Conservation (phyloP, 768 basidiomycete genomes). For the Filobasidium wieringae region DNA sequence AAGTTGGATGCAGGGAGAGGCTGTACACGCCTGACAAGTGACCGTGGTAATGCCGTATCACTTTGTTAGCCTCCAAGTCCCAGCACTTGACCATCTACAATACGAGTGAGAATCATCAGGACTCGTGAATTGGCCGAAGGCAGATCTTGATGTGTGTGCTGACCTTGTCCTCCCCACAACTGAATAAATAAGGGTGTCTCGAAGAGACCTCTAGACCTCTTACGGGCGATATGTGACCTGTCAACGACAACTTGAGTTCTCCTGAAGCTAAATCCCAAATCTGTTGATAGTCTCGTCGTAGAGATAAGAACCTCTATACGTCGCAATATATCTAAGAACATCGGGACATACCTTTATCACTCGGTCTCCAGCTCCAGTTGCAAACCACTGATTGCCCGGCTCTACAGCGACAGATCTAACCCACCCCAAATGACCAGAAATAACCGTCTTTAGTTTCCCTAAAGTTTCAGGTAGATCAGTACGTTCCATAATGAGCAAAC, state of each 20-base stretch:
- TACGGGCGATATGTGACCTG: constrained; percentile 95
- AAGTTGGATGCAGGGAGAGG: constrained; percentile 77
- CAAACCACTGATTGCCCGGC: constrained; percentile 98
- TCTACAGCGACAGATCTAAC: constrained; percentile 91
- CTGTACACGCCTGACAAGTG: constrained; percentile 97
- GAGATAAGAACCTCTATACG: background rate
- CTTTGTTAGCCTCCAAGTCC: constrained; percentile 98
- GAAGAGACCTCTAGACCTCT: constrained; percentile 83
- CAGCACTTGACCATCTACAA: constrained; percentile 97
- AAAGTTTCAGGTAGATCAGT: background rate
- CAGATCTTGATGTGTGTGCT: constrained; percentile 18
- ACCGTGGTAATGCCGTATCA: constrained; percentile 96
- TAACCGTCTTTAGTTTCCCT: constrained; percentile 89
- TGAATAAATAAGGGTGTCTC: constrained; percentile 92
- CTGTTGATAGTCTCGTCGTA: constrained; percentile 16
- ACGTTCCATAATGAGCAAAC: background rate
- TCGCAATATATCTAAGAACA: background rate
- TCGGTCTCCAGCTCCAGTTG: constrained; percentile 91
- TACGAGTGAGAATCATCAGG: background rate
- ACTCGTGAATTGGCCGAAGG: background rate
- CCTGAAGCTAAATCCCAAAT: constrained; percentile 97
- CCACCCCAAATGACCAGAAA: constrained; percentile 97
- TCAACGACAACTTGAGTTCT: constrained; percentile 90
- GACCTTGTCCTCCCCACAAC: constrained; percentile 95
- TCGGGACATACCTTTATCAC: constrained; percentile 58